Conservation (phyloP, 2,329 filamentous ascomycete species). For the Ophiostoma himal-ulmi region DNA sequence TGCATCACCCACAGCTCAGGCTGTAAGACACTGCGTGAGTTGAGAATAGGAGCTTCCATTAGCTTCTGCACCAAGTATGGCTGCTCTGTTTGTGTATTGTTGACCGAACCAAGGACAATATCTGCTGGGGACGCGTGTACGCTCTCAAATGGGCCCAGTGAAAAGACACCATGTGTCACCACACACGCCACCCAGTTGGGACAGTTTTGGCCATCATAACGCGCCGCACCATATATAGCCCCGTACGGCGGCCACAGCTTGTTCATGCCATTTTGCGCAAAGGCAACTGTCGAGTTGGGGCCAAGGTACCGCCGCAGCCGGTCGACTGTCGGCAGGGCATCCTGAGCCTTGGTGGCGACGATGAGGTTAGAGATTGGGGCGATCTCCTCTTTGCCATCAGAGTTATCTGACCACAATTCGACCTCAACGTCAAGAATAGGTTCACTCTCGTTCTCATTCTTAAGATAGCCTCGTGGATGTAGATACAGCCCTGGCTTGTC, state of each 20-base stretch:
- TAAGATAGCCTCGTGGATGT: constrained; percentile 25
- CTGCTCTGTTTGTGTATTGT: constrained; percentile 10
- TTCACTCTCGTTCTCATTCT: constrained; percentile 24
- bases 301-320: constrained; percentile 57
- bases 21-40: constrained; percentile 36
- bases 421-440: constrained; percentile 41
- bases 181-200: constrained; percentile 70
- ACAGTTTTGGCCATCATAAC: constrained; percentile 32
- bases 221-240: constrained; percentile 37
- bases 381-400: constrained; percentile 27
- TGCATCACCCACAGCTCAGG: constrained; percentile 55
- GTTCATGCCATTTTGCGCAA: constrained; percentile 86
- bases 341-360: constrained; percentile 67
- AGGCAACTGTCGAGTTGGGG: constrained; percentile 64
- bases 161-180: constrained; percentile 52
- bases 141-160: constrained; percentile 46
- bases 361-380: constrained; percentile 63
- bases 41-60: constrained; percentile 39
- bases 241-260: constrained; percentile 52
- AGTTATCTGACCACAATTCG: constrained; percentile 45
- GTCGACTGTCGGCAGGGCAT: constrained; percentile 57
- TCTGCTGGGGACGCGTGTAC: constrained; percentile 47
- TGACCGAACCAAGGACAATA: constrained; percentile 44
- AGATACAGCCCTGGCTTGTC: constrained; percentile 41
- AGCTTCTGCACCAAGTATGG: constrained; percentile 42